Conservation (phyloP, 2,329 filamentous ascomycete genomes). For the Penicillium sp. region DNA sequence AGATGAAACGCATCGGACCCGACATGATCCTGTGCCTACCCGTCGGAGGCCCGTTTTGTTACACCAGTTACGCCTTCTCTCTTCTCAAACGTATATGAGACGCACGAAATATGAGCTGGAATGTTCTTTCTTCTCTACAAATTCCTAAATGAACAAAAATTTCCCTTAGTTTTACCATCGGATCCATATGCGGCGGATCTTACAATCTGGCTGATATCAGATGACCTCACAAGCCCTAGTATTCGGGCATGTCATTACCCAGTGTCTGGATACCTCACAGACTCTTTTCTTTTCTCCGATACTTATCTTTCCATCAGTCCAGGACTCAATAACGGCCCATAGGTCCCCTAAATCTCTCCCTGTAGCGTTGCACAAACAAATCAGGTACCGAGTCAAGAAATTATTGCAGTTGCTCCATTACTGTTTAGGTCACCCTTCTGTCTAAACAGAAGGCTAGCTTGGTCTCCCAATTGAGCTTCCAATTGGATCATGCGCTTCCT, state of each 20-base stretch:
- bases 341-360: conserved; percentile 9
- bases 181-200: not conserved
- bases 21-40: conserved; percentile 19
- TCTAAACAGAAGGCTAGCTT: not conserved
- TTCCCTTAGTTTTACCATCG: not conserved
- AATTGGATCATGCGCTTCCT: conserved; percentile 8
- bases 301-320: conserved; percentile 10
- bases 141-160: not conserved
- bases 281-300: conserved; percentile 13
- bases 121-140: not conserved
- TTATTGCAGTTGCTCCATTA: not conserved
- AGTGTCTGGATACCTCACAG: not conserved
- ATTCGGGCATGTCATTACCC: no score
- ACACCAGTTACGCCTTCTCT: conserved; percentile 17
- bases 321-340: conserved; percentile 12
- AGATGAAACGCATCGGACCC: conserved; percentile 24
- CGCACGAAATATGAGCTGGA: not conserved
- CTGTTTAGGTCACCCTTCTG: not conserved
- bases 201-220: conserved; percentile 3
- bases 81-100: conserved; percentile 8
- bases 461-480: not conserved
- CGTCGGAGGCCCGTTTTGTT: conserved; percentile 23
- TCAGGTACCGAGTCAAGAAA: conserved; percentile 22
- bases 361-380: conserved; percentile 20
- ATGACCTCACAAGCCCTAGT: conserved; percentile 12